Evolutionary conservation across 2,329 filamentous ascomycete genomes (phyloP), one percentile per base, ranked within the genome.

Genomic region (Chaetoscypha palmicola): DNA sequence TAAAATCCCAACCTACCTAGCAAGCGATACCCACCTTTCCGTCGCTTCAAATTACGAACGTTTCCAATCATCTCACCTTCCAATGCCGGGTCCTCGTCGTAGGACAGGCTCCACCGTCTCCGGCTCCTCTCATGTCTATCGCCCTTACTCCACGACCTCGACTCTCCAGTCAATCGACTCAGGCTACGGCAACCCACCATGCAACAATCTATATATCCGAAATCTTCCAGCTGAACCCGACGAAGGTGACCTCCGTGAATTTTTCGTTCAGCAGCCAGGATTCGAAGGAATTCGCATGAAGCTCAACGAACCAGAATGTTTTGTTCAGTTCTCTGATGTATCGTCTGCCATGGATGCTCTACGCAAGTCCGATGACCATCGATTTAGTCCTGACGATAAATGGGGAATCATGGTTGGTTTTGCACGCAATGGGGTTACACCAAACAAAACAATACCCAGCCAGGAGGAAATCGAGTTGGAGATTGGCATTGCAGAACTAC

Each of bases 401-500:
- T 43, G 38, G 45, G 45, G 45, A 2, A 43, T 47, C 12, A 47
- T 39, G 45, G 45, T 43, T 14, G 45, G 40, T 5, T 47, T 28
- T 26, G 45, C 45, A 12, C 30, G 36, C 7, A 40, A 40, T 35
- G 45, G 31, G 5, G 40, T 39, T 3, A 17, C 28, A 4, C 41
- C 45, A 7, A 24, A n/a, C 2, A 11, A 35, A 7, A 24, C 16
- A 4, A 19, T 43, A 7, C 37, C 37, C 10, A 35, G 33, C 1
- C 41, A 40, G 9, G 45, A 47, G n/a, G 45, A 47, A 5, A 34
- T 43, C 11, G 45, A 43, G 16, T 24, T 45, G 14, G 42, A 45
- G 17, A 30, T 45, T 22, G 37, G 42, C 17, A 45, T 45, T 21
- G 36, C 42, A 7, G 36, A 45, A 23, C 17, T 45, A 5, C 20